Base-by-base conservation (phyloP, 495 filamentous ascomycete genomes). In the Aspergillus conjunctus region DNA sequence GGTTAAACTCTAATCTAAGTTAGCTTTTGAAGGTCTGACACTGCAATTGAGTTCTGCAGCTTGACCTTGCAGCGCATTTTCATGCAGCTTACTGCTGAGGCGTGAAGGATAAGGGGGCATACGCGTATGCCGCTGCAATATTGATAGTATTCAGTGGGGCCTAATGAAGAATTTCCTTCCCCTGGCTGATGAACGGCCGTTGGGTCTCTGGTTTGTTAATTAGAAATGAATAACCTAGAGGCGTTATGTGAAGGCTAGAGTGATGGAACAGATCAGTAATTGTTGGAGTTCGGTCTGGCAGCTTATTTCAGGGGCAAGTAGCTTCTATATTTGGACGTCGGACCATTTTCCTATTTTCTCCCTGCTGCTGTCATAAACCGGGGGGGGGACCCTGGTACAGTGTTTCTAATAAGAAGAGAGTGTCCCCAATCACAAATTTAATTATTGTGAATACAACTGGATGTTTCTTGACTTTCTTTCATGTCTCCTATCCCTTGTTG, bases 251-350 rank as follows among this genome's bases (percentile, higher is more conserved):
- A n/a, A n/a, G 44, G 20, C 6, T 20, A 17, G 17, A 21, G 10
- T 21, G 17, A 22, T 4, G 7, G 44, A 17, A 21, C 15, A 17
- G 44, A 46, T 18, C 8, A 18, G 6, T 45, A 17, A 7, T 1
- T 14, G n/a, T 20, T 48, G 6, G n/a, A 48, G 5, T 48, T 17
- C 44, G 7, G 10, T 11, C 44, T 21, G 14, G n/a, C n/a, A 46
- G 44, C 17, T 46, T 46, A 17, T 46, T 20, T 46, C n/a, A 46
- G 34, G 32, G n/a, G 18, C 2, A 26, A 5, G 26, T 17, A 43
- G 20, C 33, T 43, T 41, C 52, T 43, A 54, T 43, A 54, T 43
- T 54, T 54, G 34, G 52, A 43, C 26, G 14, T 26, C 33, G 52
- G 52, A 26, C 33, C 1, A 44, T 55, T 26, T 37, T 11, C 26